A percentile compares a stretch with the other conserved stretches of the same genome.
phyloP scores from a whole-genome alignment of 1,284 basidiomycete genomes.

The Ceratobasidium sp. region DNA sequence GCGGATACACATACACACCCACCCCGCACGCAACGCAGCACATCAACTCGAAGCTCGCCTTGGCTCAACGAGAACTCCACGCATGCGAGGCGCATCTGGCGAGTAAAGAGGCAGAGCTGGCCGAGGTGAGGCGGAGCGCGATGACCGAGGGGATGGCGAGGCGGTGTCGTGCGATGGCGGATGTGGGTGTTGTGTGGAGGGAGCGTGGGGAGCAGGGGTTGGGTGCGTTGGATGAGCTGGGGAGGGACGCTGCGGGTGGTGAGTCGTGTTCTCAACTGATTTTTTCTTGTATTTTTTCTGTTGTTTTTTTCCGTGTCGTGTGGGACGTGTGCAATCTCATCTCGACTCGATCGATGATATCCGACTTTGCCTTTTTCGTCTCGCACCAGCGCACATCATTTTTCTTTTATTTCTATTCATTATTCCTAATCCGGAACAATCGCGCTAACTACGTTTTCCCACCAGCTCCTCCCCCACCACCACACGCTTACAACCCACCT shows the following conservation, averaged over 20 bases:
- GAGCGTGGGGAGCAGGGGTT: constrained; percentile 74
- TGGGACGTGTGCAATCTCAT: background rate
- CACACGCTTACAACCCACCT: constrained; percentile 47
- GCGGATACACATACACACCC: constrained; percentile 26
- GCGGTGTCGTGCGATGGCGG: constrained; percentile 73
- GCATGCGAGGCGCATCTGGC: constrained; percentile 82
- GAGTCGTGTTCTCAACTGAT: constrained; percentile 2
- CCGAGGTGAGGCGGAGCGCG: constrained; percentile 65
- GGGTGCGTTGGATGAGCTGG: constrained; percentile 58
- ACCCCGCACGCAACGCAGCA: constrained; percentile 45
- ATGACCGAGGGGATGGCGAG: constrained; percentile 72
- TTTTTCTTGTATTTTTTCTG: background rate
- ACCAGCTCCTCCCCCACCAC: constrained; percentile 22
- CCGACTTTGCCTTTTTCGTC: no score
- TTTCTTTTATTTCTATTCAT: no score
- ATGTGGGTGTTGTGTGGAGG: constrained; percentile 76
- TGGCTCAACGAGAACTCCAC: constrained; percentile 79
- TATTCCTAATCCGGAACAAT: background rate
- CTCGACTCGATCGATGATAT: background rate
- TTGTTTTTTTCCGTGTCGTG: background rate
- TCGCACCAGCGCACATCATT: no score
- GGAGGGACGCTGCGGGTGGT: constrained; percentile 19
- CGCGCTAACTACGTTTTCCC: background rate
- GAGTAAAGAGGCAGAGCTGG: constrained; percentile 74
- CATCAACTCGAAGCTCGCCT: constrained; percentile 67